These are phyloP conservation scores for Rhizopus arrhizus DNA, from an alignment of 371 early-diverging fungal genomes.

Conservation along the genomic window DNA sequence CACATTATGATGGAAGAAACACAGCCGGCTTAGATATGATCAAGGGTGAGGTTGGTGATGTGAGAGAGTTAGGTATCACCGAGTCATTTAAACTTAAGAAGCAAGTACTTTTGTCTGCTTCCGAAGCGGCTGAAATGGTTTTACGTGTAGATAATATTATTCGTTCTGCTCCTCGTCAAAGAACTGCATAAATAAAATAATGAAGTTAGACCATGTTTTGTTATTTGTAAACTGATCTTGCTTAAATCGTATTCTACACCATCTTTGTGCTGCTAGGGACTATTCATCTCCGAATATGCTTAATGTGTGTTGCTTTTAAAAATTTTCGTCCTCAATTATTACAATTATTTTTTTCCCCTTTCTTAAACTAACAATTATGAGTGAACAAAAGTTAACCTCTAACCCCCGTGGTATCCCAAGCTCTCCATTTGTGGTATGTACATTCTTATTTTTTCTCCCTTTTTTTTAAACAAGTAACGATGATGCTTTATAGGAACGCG, in stretches of 20 bases:
- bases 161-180: slow-evolving; percentile 85
- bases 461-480: not conserved
- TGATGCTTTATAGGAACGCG: slow-evolving; percentile 67
- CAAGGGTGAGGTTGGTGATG: slow-evolving; percentile 81
- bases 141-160: slow-evolving; percentile 99
- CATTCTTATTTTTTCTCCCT: not conserved
- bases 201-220: too few species aligned
- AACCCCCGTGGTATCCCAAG: slow-evolving; percentile 94
- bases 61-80: slow-evolving; percentile 89
- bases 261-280: too few species aligned
- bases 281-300: too few species aligned
- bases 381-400: slow-evolving; percentile 55
- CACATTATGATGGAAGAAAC: slow-evolving; percentile 85
- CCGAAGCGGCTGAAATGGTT: slow-evolving; percentile 99
- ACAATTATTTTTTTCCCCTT: not conserved
- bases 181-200: slow-evolving; percentile 2
- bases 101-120: slow-evolving; percentile 95
- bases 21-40: slow-evolving; percentile 93
- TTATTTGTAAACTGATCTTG: too few species aligned
- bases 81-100: slow-evolving; percentile 99
- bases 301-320: not conserved
- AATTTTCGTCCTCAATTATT: not conserved
- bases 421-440: slow-evolving; percentile 92
- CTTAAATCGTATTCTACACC: too few species aligned
- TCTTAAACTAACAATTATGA: slow-evolving; percentile 11